Evolutionary conservation across 176 grass and related monocot species (phyloP), one percentile per base, ranked within the genome.

Genomic region (Poa annua): DNA sequence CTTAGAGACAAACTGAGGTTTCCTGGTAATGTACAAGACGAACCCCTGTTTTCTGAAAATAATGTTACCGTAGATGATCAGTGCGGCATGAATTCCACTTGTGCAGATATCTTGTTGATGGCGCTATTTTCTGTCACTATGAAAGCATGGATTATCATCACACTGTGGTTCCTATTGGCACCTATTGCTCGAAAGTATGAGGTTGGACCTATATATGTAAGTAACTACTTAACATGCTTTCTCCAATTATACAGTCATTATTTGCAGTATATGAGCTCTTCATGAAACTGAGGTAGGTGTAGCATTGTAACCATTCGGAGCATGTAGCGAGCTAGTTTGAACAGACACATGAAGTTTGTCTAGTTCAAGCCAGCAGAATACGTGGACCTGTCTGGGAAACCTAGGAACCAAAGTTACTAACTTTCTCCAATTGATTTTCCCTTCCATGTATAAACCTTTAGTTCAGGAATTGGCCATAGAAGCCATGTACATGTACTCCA

Each of bases 181-280:
- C 96, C 92, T n/a, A 5, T 92, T 85, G 92, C 96, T 83, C 92
- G 95, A 15, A 90, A 70, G 80, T 93, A 88, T 7, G 68, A 72
- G 35, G 3, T 95, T 75, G 96, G 96, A 56, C 92, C 96, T 85
- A 66, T 98, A 86, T 98, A 93, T 90, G 92, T 98, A 90, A 92
- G 96, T 95, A 21, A 61, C 20, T 80, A 36, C 17, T 42, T 50
- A n/a, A 48, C 39, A 22, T 71, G 3, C 19, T 61, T 62, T 62
- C 25, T 71, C 64, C 42, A 39, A 15, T 45, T n/a, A 48, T 75
- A 88, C 55, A 32, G 3, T 74, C 49, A 71, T 50, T 81, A 71
- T 50, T 47, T 41, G n/a, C 22, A 41, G 6, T 42, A 14, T 32
- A 36, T 36, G 71, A 39, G 56, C 60, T 80, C 41, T 60, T 81